phyloP scores from a whole-genome alignment of 2,329 filamentous ascomycete species.

The Colletotrichum liriopes region DNA sequence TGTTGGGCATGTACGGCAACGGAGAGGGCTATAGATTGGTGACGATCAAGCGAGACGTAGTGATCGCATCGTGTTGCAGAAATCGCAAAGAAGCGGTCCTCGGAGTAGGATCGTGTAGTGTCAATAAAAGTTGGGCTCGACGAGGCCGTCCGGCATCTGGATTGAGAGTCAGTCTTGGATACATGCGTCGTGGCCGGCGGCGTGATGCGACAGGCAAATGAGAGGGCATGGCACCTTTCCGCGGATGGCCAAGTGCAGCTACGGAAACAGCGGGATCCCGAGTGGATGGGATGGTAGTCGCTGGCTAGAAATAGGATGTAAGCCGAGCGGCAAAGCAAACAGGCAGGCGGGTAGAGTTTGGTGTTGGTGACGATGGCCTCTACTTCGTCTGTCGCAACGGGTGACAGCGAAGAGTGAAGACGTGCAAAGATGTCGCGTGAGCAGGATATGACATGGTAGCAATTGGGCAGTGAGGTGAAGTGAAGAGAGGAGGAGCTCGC shows the following conservation, averaged over 20 bases:
- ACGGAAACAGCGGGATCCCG: neutral
- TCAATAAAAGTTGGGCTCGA: neutral
- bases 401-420: too few species aligned
- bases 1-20: neutral
- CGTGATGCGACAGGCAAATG: neutral
- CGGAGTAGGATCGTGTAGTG: neutral
- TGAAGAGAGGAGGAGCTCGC: too few species aligned
- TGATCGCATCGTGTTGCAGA: neutral
- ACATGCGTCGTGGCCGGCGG: neutral
- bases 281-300: neutral
- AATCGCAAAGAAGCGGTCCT: too few species aligned
- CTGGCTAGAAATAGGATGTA: neutral
- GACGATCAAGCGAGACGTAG: neutral
- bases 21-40: neutral
- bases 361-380: neutral
- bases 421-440: too few species aligned
- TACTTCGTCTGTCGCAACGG: neutral
- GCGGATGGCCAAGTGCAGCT: neutral
- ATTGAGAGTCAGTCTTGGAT: neutral
- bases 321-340: neutral
- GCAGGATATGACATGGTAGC: neutral
- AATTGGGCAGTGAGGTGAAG: too few species aligned
- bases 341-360: neutral
- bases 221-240: neutral
- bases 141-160: neutral